Evolutionary conservation across 1,139 yeast genomes (phyloP).

Genomic region (Groenewaldozyma sp.): DNA sequence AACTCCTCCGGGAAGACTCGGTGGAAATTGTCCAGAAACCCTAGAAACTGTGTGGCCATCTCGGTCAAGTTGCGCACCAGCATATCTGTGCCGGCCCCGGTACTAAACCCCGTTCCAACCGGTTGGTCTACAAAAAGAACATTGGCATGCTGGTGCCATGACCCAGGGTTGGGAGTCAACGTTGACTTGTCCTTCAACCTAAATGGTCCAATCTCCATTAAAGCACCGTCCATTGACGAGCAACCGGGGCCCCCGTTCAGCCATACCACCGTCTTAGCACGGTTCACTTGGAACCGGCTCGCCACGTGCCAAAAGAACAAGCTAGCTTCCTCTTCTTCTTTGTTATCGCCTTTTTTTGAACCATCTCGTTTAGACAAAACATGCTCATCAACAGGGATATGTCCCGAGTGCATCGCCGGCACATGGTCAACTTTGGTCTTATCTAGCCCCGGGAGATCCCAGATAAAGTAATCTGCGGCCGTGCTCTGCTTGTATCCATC

Average conservation of each 20-base stretch:
- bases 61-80: conserved; percentile 52
- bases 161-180: conserved; percentile 50
- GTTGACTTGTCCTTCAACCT: conserved; percentile 44
- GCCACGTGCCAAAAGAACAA: conserved; percentile 68
- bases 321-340: conserved; percentile 20
- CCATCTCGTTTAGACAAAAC: too few relatives aligned
- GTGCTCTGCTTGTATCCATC: conserved; percentile 1
- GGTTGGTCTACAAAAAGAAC: conserved; percentile 91
- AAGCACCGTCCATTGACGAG: conserved; percentile 94
- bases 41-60: conserved; percentile 48
- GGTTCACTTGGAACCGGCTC: conserved; percentile 21
- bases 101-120: conserved; percentile 85
- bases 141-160: conserved; percentile 80
- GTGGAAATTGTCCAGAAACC: conserved; percentile 59
- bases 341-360: not conserved
- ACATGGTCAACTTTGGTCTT: conserved; percentile 13
- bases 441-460: conserved; percentile 29
- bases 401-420: conserved; percentile 41
- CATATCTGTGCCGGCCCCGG: conserved; percentile 34
- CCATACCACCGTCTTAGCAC: conserved; percentile 47
- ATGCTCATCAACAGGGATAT: conserved; percentile 39
- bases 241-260: conserved; percentile 87
- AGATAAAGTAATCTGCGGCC: conserved; percentile 31
- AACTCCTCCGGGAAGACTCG: conserved; percentile 66
- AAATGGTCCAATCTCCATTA: conserved; percentile 88